These are phyloP conservation scores for Saccharomycopsis selenospora DNA, from an alignment of 805 yeast genomes.

Conservation along the genomic window DNA sequence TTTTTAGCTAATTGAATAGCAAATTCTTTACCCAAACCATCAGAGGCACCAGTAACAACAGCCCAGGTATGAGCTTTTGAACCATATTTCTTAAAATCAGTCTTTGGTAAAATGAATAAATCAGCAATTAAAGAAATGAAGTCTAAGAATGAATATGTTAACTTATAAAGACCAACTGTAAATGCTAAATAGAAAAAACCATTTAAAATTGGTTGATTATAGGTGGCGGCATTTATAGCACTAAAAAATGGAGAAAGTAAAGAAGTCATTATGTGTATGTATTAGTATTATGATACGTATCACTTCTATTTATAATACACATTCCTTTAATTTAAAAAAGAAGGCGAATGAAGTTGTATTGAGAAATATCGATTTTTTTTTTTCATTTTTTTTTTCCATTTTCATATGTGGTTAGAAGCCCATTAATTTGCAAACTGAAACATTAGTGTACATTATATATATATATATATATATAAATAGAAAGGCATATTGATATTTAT, in stretches of 20 bases:
- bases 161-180: constrained; percentile 55
- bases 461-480: too few species aligned
- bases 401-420: too few species aligned
- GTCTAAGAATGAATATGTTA: constrained; percentile 45
- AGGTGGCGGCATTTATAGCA: constrained; percentile 4
- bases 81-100: constrained; percentile 61
- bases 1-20: constrained; percentile 76
- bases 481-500: too few species aligned
- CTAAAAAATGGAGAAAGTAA: neutral
- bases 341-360: too few species aligned
- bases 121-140: constrained; percentile 50
- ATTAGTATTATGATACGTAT: too few species aligned
- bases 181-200: constrained; percentile 30
- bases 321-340: too few species aligned
- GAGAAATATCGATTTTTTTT: too few species aligned
- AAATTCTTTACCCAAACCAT: constrained; percentile 94
- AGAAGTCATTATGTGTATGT: constrained; percentile 2
- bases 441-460: too few species aligned
- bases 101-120: constrained; percentile 56
- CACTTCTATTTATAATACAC: too few species aligned
- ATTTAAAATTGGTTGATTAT: constrained; percentile 9
- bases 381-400: too few species aligned
- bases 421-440: too few species aligned
- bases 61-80: constrained; percentile 69
- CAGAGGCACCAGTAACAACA: constrained; percentile 95